Evolutionary conservation across 306 rosid species (phyloP).

Genomic region (Cicer arietinum): DNA sequence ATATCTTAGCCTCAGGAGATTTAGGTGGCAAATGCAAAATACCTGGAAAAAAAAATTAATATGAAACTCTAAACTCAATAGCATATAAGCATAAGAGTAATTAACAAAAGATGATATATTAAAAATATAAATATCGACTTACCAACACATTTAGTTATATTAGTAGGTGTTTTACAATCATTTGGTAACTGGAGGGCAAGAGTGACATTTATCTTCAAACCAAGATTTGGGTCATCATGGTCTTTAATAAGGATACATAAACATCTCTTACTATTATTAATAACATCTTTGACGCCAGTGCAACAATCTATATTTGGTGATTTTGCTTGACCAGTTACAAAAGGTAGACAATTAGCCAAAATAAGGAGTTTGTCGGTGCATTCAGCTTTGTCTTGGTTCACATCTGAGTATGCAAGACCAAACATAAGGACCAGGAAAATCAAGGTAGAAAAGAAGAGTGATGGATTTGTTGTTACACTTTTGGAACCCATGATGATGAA

Average conservation of each 20-base stretch:
- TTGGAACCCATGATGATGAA: slow-evolving; percentile 38
- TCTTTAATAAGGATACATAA: slow-evolving; percentile 75
- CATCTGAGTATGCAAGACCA: slow-evolving; percentile 50
- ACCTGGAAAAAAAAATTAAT: slow-evolving; percentile 51
- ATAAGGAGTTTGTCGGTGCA: slow-evolving; percentile 64
- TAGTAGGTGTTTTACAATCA: slow-evolving; percentile 59
- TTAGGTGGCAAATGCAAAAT: slow-evolving; percentile 72
- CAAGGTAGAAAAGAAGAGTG: slow-evolving; percentile 32
- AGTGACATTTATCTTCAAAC: slow-evolving; percentile 62
- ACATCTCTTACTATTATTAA: slow-evolving; percentile 64
- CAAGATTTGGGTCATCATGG: slow-evolving; percentile 75
- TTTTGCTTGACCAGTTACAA: slow-evolving; percentile 64
- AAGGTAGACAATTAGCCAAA: slow-evolving; percentile 67
- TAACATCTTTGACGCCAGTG: slow-evolving; percentile 61
- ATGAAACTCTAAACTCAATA: not conserved
- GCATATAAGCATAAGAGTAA: not conserved
- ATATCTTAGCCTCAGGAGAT: slow-evolving; percentile 65
- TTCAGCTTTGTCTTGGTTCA: slow-evolving; percentile 71
- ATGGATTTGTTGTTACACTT: not conserved
- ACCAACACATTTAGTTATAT: slow-evolving; percentile 69
- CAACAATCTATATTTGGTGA: slow-evolving; percentile 75
- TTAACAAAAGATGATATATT: not conserved
- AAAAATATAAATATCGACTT: slow-evolving; percentile 15
- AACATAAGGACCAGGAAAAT: slow-evolving; percentile 43
- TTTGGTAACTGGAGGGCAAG: slow-evolving; percentile 65